Base-by-base conservation (phyloP, 1,284 basidiomycete genomes). In the Apiotrichum domesticum region DNA sequence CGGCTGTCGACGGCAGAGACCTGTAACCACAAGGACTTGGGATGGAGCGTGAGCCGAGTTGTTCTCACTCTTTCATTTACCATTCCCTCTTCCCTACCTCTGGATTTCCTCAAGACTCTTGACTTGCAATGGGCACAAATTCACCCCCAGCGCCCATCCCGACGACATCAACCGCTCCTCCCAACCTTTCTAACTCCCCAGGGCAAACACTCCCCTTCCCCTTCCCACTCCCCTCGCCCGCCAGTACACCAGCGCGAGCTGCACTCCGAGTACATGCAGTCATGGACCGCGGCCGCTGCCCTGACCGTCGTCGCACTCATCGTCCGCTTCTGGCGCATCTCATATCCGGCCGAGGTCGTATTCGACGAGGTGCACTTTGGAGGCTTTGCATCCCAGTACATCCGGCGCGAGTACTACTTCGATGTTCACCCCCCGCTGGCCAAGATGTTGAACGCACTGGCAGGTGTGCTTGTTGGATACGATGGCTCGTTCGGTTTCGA, bases 321-420 rank as follows among this genome's bases (percentile, higher is more conserved):
- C 21, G 75, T 94, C 55, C 85, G 93, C 49, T 95, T 97, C 79
- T 93, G 88, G 80, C 88, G 91, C 79, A 93, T 97, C 77, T 88
- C 87, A 72, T 86, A 91, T 72, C 93, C 93, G 43, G 87, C 91
- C 78, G 86, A 91, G 79, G 92, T 97, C 62, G 94, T 96, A 37
- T 97, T 97, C 75, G 93, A 97, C 73, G 93, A 97, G 79, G 93
- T 97, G 11, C 93, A 97, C 72, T 97, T 96, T 71, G 92, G 92
- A 14, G 66, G 72, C 78, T 94, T 98, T 75, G 92, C 93, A 15
- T 84, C 88, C 6, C 89, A 91, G 75, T 97, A 97, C 77, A 85
- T 97, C 67, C 80, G 80, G 54, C 82, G 92, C 62, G 84, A 96
- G 77, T 99, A 96, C 79, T 98, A 98, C 79, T 99, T 99, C 80